Percentiles rank a stretch among this genome's conserved stretches.
These are phyloP conservation scores for Monosporozyma siamensis DNA, from an alignment of 805 yeast genomes.

Conservation along the genomic window DNA sequence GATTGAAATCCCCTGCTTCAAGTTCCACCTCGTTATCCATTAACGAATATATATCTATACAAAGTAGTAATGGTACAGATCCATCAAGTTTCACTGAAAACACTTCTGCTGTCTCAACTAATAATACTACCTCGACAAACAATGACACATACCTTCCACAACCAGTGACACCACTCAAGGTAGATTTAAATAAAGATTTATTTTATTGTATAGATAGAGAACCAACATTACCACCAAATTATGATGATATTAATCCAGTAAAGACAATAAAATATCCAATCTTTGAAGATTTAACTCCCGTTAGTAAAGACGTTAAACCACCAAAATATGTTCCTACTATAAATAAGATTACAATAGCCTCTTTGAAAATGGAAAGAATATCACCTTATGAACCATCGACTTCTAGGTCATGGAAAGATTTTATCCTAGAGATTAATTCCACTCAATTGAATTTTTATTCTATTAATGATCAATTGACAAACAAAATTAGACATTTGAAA, in stretches of 20 bases:
- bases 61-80: not conserved
- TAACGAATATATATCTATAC: not conserved
- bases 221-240: slow-evolving; percentile 31
- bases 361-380: slow-evolving; percentile 65
- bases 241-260: slow-evolving; percentile 20
- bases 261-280: slow-evolving; percentile 28
- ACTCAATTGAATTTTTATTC: slow-evolving; percentile 72
- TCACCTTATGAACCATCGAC: slow-evolving; percentile 67
- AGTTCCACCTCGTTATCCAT: not conserved
- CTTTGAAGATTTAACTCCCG: slow-evolving; percentile 33
- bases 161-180: not conserved
- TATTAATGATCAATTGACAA: slow-evolving; percentile 30
- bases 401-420: slow-evolving; percentile 59
- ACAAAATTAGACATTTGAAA: slow-evolving; percentile 23
- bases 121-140: not conserved
- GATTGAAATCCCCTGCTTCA: slow-evolving; percentile 6
- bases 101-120: not conserved
- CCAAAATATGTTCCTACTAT: slow-evolving; percentile 67
- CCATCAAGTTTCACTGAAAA: slow-evolving; percentile 1
- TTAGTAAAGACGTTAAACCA: slow-evolving; percentile 31
- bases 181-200: slow-evolving; percentile 9
- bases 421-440: slow-evolving; percentile 68
- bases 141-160: not conserved
- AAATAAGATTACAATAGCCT: slow-evolving; percentile 45
- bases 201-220: slow-evolving; percentile 30